Percentiles rank a stretch among this genome's conserved stretches.
phyloP scores from a whole-genome alignment of 2,329 filamentous ascomycete species.

The Xylariaceae sp. region DNA sequence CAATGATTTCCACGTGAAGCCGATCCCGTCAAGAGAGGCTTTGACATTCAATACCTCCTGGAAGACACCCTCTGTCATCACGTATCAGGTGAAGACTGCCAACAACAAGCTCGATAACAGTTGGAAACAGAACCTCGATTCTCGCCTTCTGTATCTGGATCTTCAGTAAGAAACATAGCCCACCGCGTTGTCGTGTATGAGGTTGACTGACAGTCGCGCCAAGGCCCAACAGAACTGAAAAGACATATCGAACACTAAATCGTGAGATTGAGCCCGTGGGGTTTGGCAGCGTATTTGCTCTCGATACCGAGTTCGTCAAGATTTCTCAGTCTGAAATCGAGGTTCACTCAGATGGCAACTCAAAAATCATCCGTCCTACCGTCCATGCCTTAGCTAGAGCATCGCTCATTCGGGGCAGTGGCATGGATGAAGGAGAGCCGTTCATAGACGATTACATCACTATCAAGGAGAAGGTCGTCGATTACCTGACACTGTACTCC shows the following conservation, averaged over 20 bases:
- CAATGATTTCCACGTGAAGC: constrained; percentile 91
- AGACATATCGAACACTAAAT: constrained; percentile 60
- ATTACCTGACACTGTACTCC: constrained; percentile 92
- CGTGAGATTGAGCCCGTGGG: constrained; percentile 62
- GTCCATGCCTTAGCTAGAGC: constrained; percentile 90
- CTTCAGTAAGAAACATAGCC: constrained; percentile 41
- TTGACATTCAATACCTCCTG: constrained; percentile 85
- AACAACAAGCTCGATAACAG: constrained; percentile 80
- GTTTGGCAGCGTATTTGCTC: constrained; percentile 73
- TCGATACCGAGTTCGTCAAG: constrained; percentile 95
- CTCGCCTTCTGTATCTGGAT: constrained; percentile 78
- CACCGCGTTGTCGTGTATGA: not conserved
- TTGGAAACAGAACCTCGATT: constrained; percentile 85
- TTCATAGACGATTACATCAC: constrained; percentile 98
- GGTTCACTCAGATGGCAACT: constrained; percentile 89
- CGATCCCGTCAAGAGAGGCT: constrained; percentile 77
- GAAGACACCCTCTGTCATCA: constrained; percentile 87
- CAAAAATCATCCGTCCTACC: constrained; percentile 86
- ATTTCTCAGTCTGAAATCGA: constrained; percentile 92
- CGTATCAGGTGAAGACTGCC: constrained; percentile 78
- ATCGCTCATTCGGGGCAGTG: constrained; percentile 80
- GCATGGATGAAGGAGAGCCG: constrained; percentile 73
- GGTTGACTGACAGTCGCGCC: constrained; percentile 24
- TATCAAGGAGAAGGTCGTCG: constrained; percentile 85
- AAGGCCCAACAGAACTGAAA: constrained; percentile 44